Base-by-base conservation (phyloP, 1,284 basidiomycete species). In the Papiliotrema nemorosa region DNA sequence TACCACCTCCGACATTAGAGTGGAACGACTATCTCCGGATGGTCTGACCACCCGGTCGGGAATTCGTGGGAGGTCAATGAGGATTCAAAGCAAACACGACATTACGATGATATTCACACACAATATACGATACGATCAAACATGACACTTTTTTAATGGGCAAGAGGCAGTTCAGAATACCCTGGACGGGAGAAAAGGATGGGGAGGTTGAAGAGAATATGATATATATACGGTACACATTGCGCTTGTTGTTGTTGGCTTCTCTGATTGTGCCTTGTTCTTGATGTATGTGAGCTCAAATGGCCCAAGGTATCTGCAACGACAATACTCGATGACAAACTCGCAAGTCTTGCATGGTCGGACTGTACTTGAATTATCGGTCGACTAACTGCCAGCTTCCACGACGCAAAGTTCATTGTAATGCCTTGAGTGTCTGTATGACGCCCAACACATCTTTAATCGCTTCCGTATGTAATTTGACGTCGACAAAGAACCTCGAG, bases 391-490 rank as follows among this genome's bases (percentile, higher is more conserved):
- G 10, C 9, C 31, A 9, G 31, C 16, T 9, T 33, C 31, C 31
- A 10, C 10, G 10, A 33, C 31, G 31, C 10, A 9, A 16, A 33
- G 31, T 33, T 16, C 31, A 9, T 18, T 31, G 41, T 33, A 45
- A 29, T 27, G n/a, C 24, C 40, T 53, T 44, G n/a, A 66, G 55
- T 54, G 45, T 47, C 27, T 49, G 55, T 31, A 65, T 14, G 2
- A 65, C 64, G 9, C 53, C 56, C 38, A 69, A 34, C 1, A 67
- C 61, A 52, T 69, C 67, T 52, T 60, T 61, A 31, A 69, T 64
- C 7, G 67, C 67, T 46, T 69, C 65, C 14, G 65, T 67, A 44
- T 69, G 67, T 9, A 67, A 36, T 46, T 69, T 69, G 49, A 67
- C 46, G 51, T 69, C 63, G 18, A 69, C 63, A 49, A 69, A 69